A percentile compares a stretch with the other conserved stretches of the same genome.
phyloP scores from a whole-genome alignment of 208 protist genomes.

The Leishmania mexicana region DNA sequence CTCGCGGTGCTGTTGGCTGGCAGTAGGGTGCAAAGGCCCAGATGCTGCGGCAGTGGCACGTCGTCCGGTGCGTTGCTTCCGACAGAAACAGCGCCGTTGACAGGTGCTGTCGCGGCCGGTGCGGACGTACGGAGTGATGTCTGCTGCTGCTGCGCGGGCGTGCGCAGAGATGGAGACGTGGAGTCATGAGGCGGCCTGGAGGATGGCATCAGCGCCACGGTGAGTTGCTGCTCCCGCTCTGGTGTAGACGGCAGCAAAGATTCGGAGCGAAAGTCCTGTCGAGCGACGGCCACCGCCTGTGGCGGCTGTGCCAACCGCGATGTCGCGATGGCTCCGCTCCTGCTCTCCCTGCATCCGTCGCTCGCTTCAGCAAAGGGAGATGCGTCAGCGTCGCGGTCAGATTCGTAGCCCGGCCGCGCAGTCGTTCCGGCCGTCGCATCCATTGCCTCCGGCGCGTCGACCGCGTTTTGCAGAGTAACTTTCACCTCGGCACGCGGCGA shows the following conservation, averaged over 20 bases:
- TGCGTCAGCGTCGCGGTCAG: not conserved
- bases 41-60: slow-evolving; percentile 11
- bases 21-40: not conserved
- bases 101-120: not conserved
- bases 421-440: not conserved
- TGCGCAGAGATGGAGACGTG: not conserved
- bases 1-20: not conserved
- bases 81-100: not conserved
- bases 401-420: not conserved
- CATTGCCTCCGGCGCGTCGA: not conserved
- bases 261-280: not conserved
- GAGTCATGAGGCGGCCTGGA: not conserved
- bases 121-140: not conserved
- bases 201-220: not conserved
- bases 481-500: not conserved
- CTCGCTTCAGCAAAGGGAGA: not conserved
- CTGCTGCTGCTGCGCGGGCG: not conserved
- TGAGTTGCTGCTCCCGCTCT: not conserved
- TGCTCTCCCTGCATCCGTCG: not conserved
- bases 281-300: not conserved
- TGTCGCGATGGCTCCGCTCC: not conserved
- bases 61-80: slow-evolving; percentile 19
- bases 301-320: slow-evolving; percentile 6
- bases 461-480: too few relatives aligned
- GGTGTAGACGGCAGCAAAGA: not conserved